These are phyloP conservation scores for Cerrena zonata DNA, from an alignment of 1,284 basidiomycete species.

Conservation along the genomic window DNA sequence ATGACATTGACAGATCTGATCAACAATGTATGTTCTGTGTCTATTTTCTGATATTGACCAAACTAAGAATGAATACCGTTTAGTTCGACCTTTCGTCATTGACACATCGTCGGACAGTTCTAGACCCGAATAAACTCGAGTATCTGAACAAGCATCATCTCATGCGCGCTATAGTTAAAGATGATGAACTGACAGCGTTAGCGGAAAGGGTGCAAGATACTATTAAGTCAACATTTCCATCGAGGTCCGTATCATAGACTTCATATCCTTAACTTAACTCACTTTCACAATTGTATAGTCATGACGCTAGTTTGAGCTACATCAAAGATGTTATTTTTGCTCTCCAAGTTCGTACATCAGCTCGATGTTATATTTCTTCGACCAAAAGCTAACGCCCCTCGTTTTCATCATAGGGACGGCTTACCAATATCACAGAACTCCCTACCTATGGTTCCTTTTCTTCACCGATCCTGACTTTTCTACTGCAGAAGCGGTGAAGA, in stretches of 20 bases:
- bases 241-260: conserved; percentile 32
- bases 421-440: conserved; percentile 65
- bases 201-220: conserved; percentile 43
- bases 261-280: conserved; percentile 3
- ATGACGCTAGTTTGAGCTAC: conserved; percentile 45
- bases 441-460: conserved; percentile 63
- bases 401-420: conserved; percentile 56
- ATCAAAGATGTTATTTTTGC: conserved; percentile 52
- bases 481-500: conserved; percentile 47
- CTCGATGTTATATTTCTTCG: no score
- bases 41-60: neutral
- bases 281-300: conserved; percentile 27
- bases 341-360: conserved; percentile 46
- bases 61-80: neutral
- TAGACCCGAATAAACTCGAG: conserved; percentile 68
- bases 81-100: conserved; percentile 69
- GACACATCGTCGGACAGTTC: conserved; percentile 69
- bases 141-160: conserved; percentile 78
- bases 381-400: no score
- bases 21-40: conserved; percentile 39
- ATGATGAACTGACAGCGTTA: conserved; percentile 39
- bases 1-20: conserved; percentile 65
- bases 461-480: conserved; percentile 63
- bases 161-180: conserved; percentile 38
- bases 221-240: conserved; percentile 44